A percentile compares a stretch with the other conserved stretches of the same genome.
Conservation (phyloP, 345 rosid species). For the Gynandropsis gynandra region DNA sequence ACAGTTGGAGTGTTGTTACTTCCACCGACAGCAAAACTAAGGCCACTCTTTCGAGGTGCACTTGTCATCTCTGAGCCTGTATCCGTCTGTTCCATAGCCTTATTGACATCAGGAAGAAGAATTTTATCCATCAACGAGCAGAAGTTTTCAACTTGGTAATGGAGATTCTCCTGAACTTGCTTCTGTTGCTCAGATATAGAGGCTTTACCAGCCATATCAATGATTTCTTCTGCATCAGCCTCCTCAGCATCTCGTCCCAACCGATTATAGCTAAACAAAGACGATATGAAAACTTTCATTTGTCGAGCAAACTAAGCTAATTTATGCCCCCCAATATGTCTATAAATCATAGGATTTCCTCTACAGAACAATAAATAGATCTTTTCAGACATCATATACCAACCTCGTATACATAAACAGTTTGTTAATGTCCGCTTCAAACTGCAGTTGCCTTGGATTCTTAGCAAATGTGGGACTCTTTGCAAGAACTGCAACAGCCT, state of each 20-base stretch:
- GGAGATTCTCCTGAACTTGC: constrained; percentile 77
- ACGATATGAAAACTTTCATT: neutral
- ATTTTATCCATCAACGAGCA: constrained; percentile 56
- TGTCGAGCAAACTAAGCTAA: too few relatives aligned
- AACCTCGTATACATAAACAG: constrained; percentile 78
- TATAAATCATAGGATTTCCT: too few relatives aligned
- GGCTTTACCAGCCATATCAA: constrained; percentile 71
- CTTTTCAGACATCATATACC: too few relatives aligned
- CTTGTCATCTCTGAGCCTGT: constrained; percentile 23
- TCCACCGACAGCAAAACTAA: constrained; percentile 67
- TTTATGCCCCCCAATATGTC: neutral
- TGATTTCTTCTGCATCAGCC: constrained; percentile 78
- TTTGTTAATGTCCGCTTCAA: constrained; percentile 68
- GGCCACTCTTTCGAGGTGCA: constrained; percentile 60
- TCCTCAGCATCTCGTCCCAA: constrained; percentile 70
- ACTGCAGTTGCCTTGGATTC: constrained; percentile 66
- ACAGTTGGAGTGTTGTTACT: constrained; percentile 19
- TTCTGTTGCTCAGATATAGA: constrained; percentile 66
- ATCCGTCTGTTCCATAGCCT: constrained; percentile 21
- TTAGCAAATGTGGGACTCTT: constrained; percentile 60
- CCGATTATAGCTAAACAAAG: constrained; percentile 54
- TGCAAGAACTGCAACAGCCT: constrained; percentile 68
- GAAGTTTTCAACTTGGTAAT: constrained; percentile 46
- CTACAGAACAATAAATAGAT: too few relatives aligned
- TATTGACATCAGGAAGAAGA: constrained; percentile 38